These are phyloP conservation scores for Suillus ampliporus DNA, from an alignment of 768 basidiomycete genomes.

Conservation along the genomic window DNA sequence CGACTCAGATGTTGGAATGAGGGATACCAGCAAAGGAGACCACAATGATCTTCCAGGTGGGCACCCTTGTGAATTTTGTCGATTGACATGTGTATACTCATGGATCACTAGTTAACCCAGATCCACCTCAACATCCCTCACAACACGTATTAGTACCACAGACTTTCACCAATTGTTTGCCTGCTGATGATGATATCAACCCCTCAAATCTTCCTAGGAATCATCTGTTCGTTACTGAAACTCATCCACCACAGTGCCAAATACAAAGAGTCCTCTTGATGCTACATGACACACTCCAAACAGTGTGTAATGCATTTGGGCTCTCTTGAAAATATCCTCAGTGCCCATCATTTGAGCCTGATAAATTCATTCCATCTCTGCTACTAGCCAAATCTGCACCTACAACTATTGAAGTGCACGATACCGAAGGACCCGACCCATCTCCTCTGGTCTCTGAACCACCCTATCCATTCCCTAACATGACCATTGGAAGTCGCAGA, in stretches of 20 bases:
- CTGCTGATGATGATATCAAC: background rate
- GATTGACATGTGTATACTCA: background rate
- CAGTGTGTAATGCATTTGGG: background rate
- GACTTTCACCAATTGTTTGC: background rate
- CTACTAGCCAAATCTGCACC: background rate
- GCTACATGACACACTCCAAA: background rate
- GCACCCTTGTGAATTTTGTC: no score
- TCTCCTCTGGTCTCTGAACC: background rate
- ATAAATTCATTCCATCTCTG: background rate
- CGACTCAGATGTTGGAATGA: background rate
- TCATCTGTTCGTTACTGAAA: background rate
- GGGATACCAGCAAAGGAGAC: background rate
- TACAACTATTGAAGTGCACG: background rate
- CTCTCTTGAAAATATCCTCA: background rate
- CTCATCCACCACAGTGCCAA: background rate
- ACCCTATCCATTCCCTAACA: conserved; percentile 18
- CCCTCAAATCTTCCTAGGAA: background rate
- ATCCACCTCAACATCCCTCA: background rate
- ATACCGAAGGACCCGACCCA: background rate
- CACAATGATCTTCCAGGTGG: background rate
- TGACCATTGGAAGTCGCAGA: conserved; percentile 17
- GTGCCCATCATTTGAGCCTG: background rate
- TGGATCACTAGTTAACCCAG: background rate
- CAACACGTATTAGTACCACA: background rate
- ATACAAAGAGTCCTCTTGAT: background rate